phyloP scores from a whole-genome alignment of 352 stramenopile species.

The Globisporangium cederbergense region DNA sequence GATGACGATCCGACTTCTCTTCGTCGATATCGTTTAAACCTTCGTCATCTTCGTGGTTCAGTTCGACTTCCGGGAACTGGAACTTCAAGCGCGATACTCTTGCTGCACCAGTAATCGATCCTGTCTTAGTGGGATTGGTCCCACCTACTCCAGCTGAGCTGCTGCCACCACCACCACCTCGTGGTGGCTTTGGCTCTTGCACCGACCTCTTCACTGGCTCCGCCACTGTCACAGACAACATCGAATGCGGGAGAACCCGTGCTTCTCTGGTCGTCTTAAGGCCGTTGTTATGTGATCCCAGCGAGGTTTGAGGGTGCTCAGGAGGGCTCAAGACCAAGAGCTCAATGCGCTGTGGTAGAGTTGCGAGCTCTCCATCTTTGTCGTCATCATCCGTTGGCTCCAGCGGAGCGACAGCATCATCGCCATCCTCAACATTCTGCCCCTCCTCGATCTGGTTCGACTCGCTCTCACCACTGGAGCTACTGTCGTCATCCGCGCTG shows the following conservation, averaged over 20 bases:
- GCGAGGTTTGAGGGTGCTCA: neutral
- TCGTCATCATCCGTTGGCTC: conserved; percentile 1
- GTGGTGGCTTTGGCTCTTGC: conserved; percentile 42
- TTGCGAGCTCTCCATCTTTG: neutral
- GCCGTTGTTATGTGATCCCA: neutral
- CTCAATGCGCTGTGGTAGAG: neutral
- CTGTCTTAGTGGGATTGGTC: neutral
- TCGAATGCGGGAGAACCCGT: neutral
- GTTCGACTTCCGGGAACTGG: conserved; percentile 50
- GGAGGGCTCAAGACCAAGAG: neutral
- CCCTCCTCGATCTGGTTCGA: conserved; percentile 62
- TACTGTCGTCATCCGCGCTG: conserved; percentile 22
- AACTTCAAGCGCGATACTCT: conserved; percentile 46
- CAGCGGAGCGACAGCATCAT: conserved; percentile 1
- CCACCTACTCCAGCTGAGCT: neutral
- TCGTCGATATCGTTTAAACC: neutral
- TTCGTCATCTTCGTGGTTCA: conserved; percentile 16
- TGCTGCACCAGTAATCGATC: neutral
- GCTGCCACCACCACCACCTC: conserved; percentile 17
- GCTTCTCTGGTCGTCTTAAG: neutral
- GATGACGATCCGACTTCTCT: neutral
- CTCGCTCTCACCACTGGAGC: conserved; percentile 8
- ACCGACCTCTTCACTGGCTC: conserved; percentile 33
- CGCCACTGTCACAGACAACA: conserved; percentile 26
- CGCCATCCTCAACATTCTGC: conserved; percentile 3